Base-by-base conservation (phyloP, 495 filamentous ascomycete species). In the Apiosordaria backusii region DNA sequence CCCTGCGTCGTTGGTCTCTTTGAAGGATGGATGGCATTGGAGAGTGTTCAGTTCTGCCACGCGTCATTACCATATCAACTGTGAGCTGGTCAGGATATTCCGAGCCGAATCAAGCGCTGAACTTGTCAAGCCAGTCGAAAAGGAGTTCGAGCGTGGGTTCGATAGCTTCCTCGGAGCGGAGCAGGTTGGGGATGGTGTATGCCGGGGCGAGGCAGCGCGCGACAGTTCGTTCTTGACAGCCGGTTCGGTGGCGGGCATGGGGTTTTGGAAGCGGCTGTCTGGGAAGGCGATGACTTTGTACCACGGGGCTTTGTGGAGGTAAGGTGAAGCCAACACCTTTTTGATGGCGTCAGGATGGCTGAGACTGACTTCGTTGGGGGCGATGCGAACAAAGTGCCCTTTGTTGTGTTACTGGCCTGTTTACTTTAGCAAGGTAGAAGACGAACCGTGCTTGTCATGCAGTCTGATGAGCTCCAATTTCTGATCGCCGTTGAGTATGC, bases 331-430 rank as follows among this genome's bases (percentile, higher is more conserved):
- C 0, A 71, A 76, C n/a, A 76, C 62, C 59, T 68, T 71, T 29
- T 72, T 69, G 24, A 83, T 66, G 23, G 76, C 79, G 54, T 83
- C 80, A 4, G 81, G 79, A 64, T 86, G 78, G 65, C 77, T 74
- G 50, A 81, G 69, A 59, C 75, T 79, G 65, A 86, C 78, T 76
- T 85, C 81, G 65, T 84, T 79, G 40, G 77, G 72, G 35, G 73
- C 71, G 62, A 84, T 83, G 21, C 82, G 81, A 61, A 86, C 78
- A 63, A 85, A 81, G 53, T 79, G 61, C 10, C 81, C 35, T 45
- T 45, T 13, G 35, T 29, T 7, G 16, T 45, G 10, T 45, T 15
- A 6, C 5, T 35, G 6, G 10, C 6, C 29, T 35, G 29, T 35
- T 35, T 35, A 10, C 29, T 35, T 35, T 35, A 35, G 29, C 10